Conservation (phyloP, 2,329 filamentous ascomycete genomes). For the Moelleriella libera region DNA sequence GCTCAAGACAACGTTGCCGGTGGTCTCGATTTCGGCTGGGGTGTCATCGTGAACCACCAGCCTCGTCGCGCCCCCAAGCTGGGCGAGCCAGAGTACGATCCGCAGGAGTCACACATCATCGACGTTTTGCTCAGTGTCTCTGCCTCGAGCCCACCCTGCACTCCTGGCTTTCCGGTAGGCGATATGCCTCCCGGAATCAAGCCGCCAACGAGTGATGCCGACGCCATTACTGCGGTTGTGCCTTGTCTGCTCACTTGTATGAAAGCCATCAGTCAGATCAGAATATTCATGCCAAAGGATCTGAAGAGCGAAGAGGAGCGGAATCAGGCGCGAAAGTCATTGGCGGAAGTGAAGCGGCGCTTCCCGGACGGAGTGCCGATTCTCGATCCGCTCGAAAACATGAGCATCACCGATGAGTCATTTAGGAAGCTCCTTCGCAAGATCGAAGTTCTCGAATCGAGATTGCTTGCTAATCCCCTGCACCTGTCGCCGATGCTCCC, state of each 20-base stretch:
- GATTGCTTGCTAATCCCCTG: slow-evolving; percentile 74
- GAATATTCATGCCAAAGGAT: slow-evolving; percentile 71
- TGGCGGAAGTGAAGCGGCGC: slow-evolving; percentile 69
- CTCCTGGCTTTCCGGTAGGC: slow-evolving; percentile 15
- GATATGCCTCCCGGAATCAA: slow-evolving; percentile 49
- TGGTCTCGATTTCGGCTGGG: slow-evolving; percentile 76
- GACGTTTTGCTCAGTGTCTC: slow-evolving; percentile 62
- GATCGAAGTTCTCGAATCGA: slow-evolving; percentile 92
- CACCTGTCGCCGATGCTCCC: slow-evolving; percentile 79
- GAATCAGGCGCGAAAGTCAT: slow-evolving; percentile 49
- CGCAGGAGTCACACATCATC: slow-evolving; percentile 68
- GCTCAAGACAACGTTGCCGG: slow-evolving; percentile 24
- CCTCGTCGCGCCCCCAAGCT: slow-evolving; percentile 52
- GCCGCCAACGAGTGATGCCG: slow-evolving; percentile 14
- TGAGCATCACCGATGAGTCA: slow-evolving; percentile 81
- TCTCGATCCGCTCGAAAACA: slow-evolving; percentile 88
- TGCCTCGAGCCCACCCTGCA: slow-evolving; percentile 32
- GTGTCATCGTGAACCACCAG: slow-evolving; percentile 65
- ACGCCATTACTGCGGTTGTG: slow-evolving; percentile 30
- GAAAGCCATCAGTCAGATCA: slow-evolving; percentile 69
- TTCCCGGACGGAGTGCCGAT: slow-evolving; percentile 88
- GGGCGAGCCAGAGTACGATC: slow-evolving; percentile 50
- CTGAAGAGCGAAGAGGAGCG: slow-evolving; percentile 52
- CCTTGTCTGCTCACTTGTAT: slow-evolving; percentile 79
- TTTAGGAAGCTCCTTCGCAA: slow-evolving; percentile 92